Base-by-base conservation (phyloP, 2,329 filamentous ascomycete genomes). In the Colletotrichum lindemuthianum region DNA sequence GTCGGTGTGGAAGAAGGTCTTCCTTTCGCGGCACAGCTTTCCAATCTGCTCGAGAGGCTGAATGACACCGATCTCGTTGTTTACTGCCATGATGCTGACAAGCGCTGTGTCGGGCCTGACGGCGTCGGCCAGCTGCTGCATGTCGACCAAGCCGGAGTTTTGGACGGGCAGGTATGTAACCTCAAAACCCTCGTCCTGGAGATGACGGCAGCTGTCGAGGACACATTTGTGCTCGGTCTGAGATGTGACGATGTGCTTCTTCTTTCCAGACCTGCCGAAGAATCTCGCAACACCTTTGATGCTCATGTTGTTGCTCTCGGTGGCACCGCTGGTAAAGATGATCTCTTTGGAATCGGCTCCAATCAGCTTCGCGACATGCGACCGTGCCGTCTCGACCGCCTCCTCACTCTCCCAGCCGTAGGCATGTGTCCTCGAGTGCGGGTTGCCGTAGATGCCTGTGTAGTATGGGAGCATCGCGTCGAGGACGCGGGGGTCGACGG, bases 201-300 rank as follows among this genome's bases (percentile, higher is more conserved):
- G 83, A 87, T 98, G 94, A 69, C 96, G 87, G 78, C 95, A 98
- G 81, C 94, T 97, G 80, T 99, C 96, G 56, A 99, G 85, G 13
- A 99, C 96, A 79, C 96, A 99, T 82, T 99, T 99, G 85, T 99
- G 96, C 80, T 99, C 96, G 0, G 96, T 99, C 81, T 98, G 96
- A 43, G 89, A 93, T 32, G 96, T 99, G 77, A 99, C 93, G 74
- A 99, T 95, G 79, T 99, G 96, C 81, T 92, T 97, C 88, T 98
- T 98, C 88, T 97, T 97, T 72, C 93, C 94, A 2, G 88, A 89
- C 63, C 92, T 88, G 69, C 93, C 93, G 76, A 97, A 97, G 81
- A 99, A 99, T 68, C 95, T 87, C 16, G 96, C 94, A 8, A 99
- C 95, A 68, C 96, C 96, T 82, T 99, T 99, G 82, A 99, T 93